Evolutionary conservation across 2,329 filamentous ascomycete genomes (phyloP).

Genomic region (Venturia pyrina): DNA sequence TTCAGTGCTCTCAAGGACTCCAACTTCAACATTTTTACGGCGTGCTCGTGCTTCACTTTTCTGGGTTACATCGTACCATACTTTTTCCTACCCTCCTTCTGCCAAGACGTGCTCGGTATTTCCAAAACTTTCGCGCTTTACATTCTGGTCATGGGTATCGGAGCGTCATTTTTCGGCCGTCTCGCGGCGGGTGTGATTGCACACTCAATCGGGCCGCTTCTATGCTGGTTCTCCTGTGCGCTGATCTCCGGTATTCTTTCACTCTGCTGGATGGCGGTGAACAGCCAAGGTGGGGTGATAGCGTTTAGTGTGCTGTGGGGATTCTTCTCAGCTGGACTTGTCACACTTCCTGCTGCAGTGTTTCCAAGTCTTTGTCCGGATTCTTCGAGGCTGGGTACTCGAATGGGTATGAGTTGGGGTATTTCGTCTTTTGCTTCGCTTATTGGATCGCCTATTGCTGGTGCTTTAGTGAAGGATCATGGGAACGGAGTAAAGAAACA

Average conservation of each 20-base stretch:
- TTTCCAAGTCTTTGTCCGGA: conserved; percentile 29
- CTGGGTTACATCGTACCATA: conserved; percentile 29
- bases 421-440: conserved; percentile 25
- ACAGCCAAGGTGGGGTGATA: conserved; percentile 21
- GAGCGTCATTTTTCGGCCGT: conserved; percentile 26
- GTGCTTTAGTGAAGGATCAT: conserved; percentile 20
- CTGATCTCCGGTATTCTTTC: conserved; percentile 21
- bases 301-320: conserved; percentile 28
- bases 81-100: conserved; percentile 28
- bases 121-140: conserved; percentile 18
- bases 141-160: conserved; percentile 22
- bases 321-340: conserved; percentile 27
- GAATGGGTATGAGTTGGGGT: conserved; percentile 28
- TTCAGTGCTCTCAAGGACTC: conserved; percentile 23
- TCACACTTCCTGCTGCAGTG: conserved; percentile 26
- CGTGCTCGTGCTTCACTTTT: conserved; percentile 25
- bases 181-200: conserved; percentile 22
- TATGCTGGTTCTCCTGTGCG: conserved; percentile 25
- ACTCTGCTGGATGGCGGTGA: conserved; percentile 25
- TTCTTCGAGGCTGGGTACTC: conserved; percentile 24
- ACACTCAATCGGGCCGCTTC: conserved; percentile 24
- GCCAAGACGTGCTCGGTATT: conserved; percentile 22
- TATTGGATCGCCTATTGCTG: conserved; percentile 27
- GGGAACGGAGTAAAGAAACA: conserved; percentile 13
- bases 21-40: conserved; percentile 25